Evolutionary conservation across 1,139 yeast species (phyloP).

Genomic region (Geotrichum bryndzae): DNA sequence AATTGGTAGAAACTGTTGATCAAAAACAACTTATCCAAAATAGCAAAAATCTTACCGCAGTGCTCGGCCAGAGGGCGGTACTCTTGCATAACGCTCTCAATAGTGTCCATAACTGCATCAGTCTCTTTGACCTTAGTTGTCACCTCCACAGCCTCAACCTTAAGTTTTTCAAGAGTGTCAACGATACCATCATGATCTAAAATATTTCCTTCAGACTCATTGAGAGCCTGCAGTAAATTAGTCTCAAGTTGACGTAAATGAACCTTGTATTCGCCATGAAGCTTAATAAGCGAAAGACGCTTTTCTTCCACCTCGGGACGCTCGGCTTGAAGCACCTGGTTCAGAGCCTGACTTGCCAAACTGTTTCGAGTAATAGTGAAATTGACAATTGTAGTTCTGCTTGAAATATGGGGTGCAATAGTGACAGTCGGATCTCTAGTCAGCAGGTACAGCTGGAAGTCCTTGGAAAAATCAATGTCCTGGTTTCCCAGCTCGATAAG

Average conservation of each 20-base stretch:
- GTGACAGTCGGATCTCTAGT: conserved; percentile 52
- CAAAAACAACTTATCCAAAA: conserved; percentile 42
- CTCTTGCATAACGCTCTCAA: conserved; percentile 44
- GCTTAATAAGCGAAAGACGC: conserved; percentile 46
- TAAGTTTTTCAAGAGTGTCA: conserved; percentile 56
- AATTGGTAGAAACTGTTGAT: conserved; percentile 54
- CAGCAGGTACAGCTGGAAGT: conserved; percentile 55
- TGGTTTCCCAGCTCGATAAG: conserved; percentile 56
- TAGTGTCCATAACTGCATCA: conserved; percentile 46
- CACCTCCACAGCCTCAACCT: conserved; percentile 54
- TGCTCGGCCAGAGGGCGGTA: conserved; percentile 53
- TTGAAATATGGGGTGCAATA: conserved; percentile 50
- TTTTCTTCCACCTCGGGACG: conserved; percentile 64
- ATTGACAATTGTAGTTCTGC: conserved; percentile 61
- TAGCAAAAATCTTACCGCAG: conserved; percentile 46
- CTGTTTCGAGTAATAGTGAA: conserved; percentile 66
- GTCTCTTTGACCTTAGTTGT: conserved; percentile 52
- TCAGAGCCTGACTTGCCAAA: conserved; percentile 57
- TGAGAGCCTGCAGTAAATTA: conserved; percentile 54
- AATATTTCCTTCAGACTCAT: conserved; percentile 54
- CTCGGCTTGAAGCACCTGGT: conserved; percentile 48
- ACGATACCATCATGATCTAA: conserved; percentile 62
- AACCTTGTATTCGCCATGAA: conserved; percentile 57
- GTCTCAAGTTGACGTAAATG: conserved; percentile 54
- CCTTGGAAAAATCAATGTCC: conserved; percentile 60